Base-by-base conservation (phyloP, 306 rosid species). In the Crataegus laevigata region DNA sequence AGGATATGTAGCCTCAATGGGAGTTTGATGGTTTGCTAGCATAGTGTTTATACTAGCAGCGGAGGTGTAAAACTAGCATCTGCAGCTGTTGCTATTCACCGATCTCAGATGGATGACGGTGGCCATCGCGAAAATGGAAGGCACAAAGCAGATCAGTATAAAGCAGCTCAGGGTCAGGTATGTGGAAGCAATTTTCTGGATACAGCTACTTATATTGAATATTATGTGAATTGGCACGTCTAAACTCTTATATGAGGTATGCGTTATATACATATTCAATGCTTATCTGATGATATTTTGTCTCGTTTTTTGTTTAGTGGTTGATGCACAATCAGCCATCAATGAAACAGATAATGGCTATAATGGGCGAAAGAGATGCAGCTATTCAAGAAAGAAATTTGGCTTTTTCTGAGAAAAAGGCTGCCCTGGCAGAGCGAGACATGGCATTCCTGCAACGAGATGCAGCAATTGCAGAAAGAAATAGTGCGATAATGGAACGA, bases 121-220 rank as follows among this genome's bases (percentile, higher is more conserved):
- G 96, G 93, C 76, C 96, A 89, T 75, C 91, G 90, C 70, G 99
- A 96, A 79, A 92, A 92, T 87, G 99, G 93, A 73, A 84, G 99
- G 81, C 93, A 88, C 87, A 90, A 88, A 85, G 91, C 91, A 14
- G 97, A 94, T 67, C 99, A 86, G 43, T 92, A 86, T 77, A 94
- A 94, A 88, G 25, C 93, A 71, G 86, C 97, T 66, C 99, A 92
- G 84, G 91, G 97, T 51, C 99, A 92, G 99, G 99, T 96, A 86
- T 57, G 5, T n/a, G 67, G 62, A 69, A 47, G 26, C 59, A 74
- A 26, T 28, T 62, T 57, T 61, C 24, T 73, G n/a, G 54, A 26
- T 24, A 38, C 21, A 10, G 45, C 73, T 29, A 59, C 69, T 18
- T 30, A 63, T 30, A 63, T 36, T 43, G 32, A 10, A 59, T 47